Percentiles rank a stretch among this genome's conserved stretches.
phyloP scores from a whole-genome alignment of 2,329 filamentous ascomycete species.

The Emydomyces testavorans region DNA sequence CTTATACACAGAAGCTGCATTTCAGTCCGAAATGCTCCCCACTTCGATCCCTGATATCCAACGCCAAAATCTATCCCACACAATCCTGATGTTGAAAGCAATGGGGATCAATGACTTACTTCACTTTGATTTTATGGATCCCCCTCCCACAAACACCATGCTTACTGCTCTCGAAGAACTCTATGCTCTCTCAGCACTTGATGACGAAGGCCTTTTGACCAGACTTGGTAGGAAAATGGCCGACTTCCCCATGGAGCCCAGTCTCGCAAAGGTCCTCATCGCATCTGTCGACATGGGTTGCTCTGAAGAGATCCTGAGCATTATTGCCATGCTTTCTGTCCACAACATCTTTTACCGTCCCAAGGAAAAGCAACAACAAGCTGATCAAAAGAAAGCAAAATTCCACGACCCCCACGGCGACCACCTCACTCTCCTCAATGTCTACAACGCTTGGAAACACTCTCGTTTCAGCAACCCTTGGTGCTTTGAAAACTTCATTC shows the following conservation, averaged over 20 bases:
- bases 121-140: constrained; percentile 98
- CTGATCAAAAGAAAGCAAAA: constrained; percentile 94
- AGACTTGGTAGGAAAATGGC: constrained; percentile 93
- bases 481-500: constrained; percentile 98
- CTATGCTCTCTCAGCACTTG: constrained; percentile 79
- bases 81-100: constrained; percentile 94
- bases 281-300: constrained; percentile 77
- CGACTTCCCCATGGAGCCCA: constrained; percentile 95
- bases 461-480: constrained; percentile 72
- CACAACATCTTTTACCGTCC: constrained; percentile 85
- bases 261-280: constrained; percentile 81
- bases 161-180: constrained; percentile 89
- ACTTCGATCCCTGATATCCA: constrained; percentile 96
- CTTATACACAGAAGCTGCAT: constrained; percentile 88
- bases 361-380: constrained; percentile 92
- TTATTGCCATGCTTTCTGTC: constrained; percentile 87
- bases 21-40: constrained; percentile 92
- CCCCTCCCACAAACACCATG: constrained; percentile 95
- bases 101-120: constrained; percentile 98
- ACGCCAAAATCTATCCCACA: constrained; percentile 79
- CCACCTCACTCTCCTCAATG: constrained; percentile 86
- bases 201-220: constrained; percentile 89
- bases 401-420: constrained; percentile 94
- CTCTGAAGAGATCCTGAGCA: constrained; percentile 85
- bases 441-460: constrained; percentile 94